These are phyloP conservation scores for Austroboletus rostrupii DNA, from an alignment of 1,284 basidiomycete genomes.

Conservation along the genomic window DNA sequence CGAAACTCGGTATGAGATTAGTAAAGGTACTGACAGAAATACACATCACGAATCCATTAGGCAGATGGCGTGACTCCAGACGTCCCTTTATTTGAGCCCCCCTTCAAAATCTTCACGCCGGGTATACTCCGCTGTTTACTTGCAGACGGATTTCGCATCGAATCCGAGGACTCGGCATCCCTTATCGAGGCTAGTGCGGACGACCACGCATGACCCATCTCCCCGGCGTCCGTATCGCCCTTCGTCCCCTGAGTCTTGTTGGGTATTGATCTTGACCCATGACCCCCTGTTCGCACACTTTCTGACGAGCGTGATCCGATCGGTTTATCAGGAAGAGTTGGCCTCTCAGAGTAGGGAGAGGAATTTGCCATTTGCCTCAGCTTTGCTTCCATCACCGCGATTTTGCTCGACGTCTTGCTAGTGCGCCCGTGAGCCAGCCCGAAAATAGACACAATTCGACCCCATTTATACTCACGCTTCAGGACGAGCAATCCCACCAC, in stretches of 20 bases:
- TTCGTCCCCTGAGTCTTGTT: background rate
- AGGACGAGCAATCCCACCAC: constrained; percentile 48
- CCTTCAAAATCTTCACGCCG: constrained; percentile 32
- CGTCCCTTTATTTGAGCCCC: constrained; percentile 12
- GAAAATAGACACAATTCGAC: background rate
- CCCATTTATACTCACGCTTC: constrained; percentile 53
- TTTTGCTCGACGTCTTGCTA: constrained; percentile 79
- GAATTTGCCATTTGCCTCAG: constrained; percentile 69
- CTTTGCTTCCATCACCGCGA: constrained; percentile 94
- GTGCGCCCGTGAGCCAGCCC: constrained; percentile 7
- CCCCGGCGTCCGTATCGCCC: constrained; percentile 1
- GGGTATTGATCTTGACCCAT: background rate
- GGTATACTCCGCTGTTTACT: constrained; percentile 30
- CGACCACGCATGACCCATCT: background rate
- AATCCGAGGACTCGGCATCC: constrained; percentile 15
- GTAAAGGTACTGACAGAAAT: constrained; percentile 2
- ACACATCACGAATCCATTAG: constrained; percentile 6
- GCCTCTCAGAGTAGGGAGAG: constrained; percentile 19
- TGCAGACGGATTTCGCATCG: constrained; percentile 8
- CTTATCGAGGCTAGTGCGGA: constrained; percentile 1
- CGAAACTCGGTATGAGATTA: constrained; percentile 10
- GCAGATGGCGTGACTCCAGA: constrained; percentile 6
- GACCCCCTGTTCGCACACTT: background rate
- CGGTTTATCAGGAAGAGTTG: constrained; percentile 25
- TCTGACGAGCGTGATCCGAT: background rate